Percentiles rank a stretch among this genome's conserved stretches.
phyloP scores from a whole-genome alignment of 2,329 filamentous ascomycete genomes.

The Coniochaeta hoffmannii region DNA sequence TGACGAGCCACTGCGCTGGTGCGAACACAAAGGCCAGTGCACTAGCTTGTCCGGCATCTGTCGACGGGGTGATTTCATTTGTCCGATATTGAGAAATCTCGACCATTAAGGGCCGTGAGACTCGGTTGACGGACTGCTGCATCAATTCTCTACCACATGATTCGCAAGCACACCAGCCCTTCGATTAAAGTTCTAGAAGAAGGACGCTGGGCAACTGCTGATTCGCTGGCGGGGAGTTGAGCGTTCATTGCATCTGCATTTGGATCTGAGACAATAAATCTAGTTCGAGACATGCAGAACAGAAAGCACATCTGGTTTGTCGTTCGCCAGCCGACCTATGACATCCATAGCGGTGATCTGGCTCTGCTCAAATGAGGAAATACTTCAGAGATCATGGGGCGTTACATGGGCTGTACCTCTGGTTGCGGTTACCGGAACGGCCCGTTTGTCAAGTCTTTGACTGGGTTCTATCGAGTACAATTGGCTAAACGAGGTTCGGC shows the following conservation, averaged over 20 bases:
- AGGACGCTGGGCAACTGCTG: background rate
- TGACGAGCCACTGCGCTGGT: background rate
- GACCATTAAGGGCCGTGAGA: background rate
- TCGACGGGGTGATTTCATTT: background rate
- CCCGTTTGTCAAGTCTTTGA: background rate
- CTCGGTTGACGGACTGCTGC: constrained; percentile 5
- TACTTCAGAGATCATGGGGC: background rate
- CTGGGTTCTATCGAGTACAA: background rate
- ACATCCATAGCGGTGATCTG: too few relatives aligned
- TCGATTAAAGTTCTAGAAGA: constrained; percentile 10
- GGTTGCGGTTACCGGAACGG: background rate
- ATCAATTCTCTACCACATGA: constrained; percentile 20
- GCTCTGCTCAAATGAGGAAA: too few relatives aligned
- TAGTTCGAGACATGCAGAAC: too few relatives aligned
- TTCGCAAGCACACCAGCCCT: constrained; percentile 22
- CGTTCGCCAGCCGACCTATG: too few relatives aligned
- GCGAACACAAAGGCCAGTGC: background rate
- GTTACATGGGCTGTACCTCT: background rate
- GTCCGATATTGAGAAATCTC: background rate
- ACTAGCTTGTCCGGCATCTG: background rate
- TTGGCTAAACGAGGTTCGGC: constrained; percentile 1
- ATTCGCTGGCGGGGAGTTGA: constrained; percentile 4
- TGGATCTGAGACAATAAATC: too few relatives aligned
- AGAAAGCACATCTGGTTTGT: too few relatives aligned
- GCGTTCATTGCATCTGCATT: background rate